Evolutionary conservation across 176 grass and related monocot genomes (phyloP).

Genomic region (Musa itinerans): DNA sequence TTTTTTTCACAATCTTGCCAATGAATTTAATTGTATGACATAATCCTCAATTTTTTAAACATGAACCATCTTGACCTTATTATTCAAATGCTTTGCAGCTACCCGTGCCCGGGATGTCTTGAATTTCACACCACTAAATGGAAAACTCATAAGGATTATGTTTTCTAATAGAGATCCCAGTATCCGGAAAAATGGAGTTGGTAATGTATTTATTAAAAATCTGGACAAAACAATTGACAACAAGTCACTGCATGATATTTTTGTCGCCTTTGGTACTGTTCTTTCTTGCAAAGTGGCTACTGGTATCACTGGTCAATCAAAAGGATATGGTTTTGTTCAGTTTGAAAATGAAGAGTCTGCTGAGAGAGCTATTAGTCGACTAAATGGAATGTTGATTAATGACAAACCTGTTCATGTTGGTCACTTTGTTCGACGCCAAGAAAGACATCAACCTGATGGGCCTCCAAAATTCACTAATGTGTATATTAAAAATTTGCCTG

Average conservation of each 20-base stretch:
- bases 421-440: constrained; percentile 14
- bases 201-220: constrained; percentile 47
- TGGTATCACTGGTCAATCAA: constrained; percentile 25
- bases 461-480: constrained; percentile 30
- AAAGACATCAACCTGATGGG: neutral
- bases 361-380: constrained; percentile 24
- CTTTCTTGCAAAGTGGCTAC: constrained; percentile 45
- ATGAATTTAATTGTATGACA: neutral
- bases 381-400: constrained; percentile 42
- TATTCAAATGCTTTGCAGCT: constrained; percentile 22
- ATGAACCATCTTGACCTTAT: neutral
- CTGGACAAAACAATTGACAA: constrained; percentile 35
- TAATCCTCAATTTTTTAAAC: neutral
- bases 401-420: constrained; percentile 29
- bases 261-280: constrained; percentile 26
- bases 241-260: constrained; percentile 26
- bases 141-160: constrained; percentile 34
- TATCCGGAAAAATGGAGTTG: constrained; percentile 20
- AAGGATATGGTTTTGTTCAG: constrained; percentile 45
- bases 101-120: constrained; percentile 26
- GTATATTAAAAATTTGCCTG: constrained; percentile 42
- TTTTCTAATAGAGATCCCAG: constrained; percentile 42
- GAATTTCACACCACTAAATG: constrained; percentile 31
- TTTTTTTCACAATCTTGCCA: too few species aligned
- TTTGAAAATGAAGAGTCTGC: constrained; percentile 28